Percentiles rank a stretch among this genome's conserved stretches.
phyloP scores from a whole-genome alignment of 2,329 filamentous ascomycete genomes.

The Trichophyton simii region DNA sequence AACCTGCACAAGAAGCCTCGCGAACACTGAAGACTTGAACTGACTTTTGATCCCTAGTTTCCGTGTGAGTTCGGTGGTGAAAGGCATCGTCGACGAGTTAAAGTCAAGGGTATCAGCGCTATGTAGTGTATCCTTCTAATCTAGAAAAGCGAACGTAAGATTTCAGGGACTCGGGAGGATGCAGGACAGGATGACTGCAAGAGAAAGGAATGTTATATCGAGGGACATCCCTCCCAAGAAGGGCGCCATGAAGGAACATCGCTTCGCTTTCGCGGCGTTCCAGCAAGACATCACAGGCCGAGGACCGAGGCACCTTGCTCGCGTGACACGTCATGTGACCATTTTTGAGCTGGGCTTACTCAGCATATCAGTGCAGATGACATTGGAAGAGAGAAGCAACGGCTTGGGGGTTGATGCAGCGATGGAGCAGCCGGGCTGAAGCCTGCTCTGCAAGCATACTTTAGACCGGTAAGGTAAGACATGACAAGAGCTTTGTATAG shows the following conservation, averaged over 20 bases:
- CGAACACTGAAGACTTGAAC: background rate
- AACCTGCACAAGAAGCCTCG: background rate
- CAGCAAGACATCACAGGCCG: background rate
- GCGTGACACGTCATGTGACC: conserved; percentile 3
- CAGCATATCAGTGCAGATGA: too few species aligned
- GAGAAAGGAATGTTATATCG: background rate
- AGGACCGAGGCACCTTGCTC: conserved; percentile 7
- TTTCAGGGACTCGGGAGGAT: background rate
- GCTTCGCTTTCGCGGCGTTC: background rate
- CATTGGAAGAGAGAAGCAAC: too few species aligned
- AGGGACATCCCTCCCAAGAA: background rate
- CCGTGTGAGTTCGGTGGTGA: conserved; percentile 52
- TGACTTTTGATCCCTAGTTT: conserved; percentile 43
- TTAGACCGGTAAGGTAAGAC: too few species aligned
- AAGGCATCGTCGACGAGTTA: conserved; percentile 39
- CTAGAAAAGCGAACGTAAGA: background rate
- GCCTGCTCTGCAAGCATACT: too few species aligned
- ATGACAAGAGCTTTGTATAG: too few species aligned
- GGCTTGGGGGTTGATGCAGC: too few species aligned
- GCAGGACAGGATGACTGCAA: background rate
- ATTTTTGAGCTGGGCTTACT: too few species aligned
- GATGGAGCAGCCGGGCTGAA: too few species aligned
- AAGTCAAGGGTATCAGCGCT: background rate
- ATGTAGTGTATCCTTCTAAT: background rate
- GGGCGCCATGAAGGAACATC: background rate